Conservation (phyloP, 2,329 filamentous ascomycete species). For the Endocalyx cinctus region DNA sequence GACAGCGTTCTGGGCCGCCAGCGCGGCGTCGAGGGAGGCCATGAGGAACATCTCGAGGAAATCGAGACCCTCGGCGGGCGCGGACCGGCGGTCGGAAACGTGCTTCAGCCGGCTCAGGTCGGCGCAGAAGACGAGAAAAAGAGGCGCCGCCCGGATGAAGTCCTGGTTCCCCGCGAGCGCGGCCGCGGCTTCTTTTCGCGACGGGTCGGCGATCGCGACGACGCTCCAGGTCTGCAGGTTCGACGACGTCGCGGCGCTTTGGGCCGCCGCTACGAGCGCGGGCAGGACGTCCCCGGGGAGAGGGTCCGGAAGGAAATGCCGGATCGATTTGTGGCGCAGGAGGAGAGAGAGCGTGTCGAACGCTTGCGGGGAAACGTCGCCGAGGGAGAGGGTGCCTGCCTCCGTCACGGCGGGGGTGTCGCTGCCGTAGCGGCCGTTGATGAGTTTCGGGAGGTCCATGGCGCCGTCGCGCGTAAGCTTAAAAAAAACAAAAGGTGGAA, state of each 20-base stretch:
- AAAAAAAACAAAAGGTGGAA: too few relatives aligned
- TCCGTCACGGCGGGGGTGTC: too few relatives aligned
- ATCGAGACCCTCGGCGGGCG: slow-evolving; percentile 19
- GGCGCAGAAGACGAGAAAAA: slow-evolving; percentile 29
- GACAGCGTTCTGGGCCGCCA: slow-evolving; percentile 26
- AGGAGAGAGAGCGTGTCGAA: too few relatives aligned
- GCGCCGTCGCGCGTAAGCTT: too few relatives aligned
- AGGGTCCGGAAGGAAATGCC: slow-evolving; percentile 19
- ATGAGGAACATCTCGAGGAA: slow-evolving; percentile 29
- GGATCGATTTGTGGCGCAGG: slow-evolving; percentile 25
- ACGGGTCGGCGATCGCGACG: slow-evolving; percentile 21
- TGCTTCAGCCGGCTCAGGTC: slow-evolving; percentile 25
- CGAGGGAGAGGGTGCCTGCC: too few relatives aligned
- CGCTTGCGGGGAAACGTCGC: too few relatives aligned
- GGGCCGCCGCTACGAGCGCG: slow-evolving; percentile 25
- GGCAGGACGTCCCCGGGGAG: slow-evolving; percentile 22
- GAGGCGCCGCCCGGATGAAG: slow-evolving; percentile 26
- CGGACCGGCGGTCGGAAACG: slow-evolving; percentile 16
- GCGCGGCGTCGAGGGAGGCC: slow-evolving; percentile 25
- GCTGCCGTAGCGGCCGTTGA: too few relatives aligned
- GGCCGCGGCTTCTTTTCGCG: slow-evolving; percentile 22
- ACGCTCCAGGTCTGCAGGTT: slow-evolving; percentile 31
- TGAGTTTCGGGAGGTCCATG: too few relatives aligned
- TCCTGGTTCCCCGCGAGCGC: slow-evolving; percentile 24
- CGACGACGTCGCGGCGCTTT: slow-evolving; percentile 29